Conservation (phyloP, 2,329 filamentous ascomycete genomes). For the Pseudogymnoascus sp. region DNA sequence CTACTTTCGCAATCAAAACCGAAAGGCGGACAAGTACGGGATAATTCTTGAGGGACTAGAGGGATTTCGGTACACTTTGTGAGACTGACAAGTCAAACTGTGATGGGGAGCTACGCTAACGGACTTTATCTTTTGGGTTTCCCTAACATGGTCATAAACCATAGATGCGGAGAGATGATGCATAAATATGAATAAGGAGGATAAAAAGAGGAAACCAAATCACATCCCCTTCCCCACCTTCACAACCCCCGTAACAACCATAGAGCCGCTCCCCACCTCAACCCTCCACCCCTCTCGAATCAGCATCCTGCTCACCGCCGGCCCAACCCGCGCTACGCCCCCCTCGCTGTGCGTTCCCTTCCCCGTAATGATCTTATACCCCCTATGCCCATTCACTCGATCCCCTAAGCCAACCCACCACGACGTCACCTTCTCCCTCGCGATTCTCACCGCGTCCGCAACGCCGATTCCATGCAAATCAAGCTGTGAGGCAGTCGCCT, state of each 20-base stretch:
- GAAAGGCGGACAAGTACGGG: too few relatives aligned
- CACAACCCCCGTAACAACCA: slow-evolving; percentile 58
- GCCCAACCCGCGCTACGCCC: slow-evolving; percentile 68
- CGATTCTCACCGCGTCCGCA: slow-evolving; percentile 72
- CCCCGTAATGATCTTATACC: slow-evolving; percentile 74
- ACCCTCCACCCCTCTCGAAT: slow-evolving; percentile 77
- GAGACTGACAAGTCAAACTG: too few relatives aligned
- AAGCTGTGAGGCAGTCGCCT: slow-evolving; percentile 54
- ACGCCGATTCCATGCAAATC: slow-evolving; percentile 84
- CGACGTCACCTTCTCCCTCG: slow-evolving; percentile 52
- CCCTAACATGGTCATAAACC: too few relatives aligned
- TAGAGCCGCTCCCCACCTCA: slow-evolving; percentile 61
- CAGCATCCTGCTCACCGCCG: slow-evolving; percentile 70
- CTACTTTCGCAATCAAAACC: too few relatives aligned
- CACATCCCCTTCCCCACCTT: slow-evolving; percentile 17
- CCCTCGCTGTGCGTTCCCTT: slow-evolving; percentile 69
- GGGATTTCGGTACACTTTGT: too few relatives aligned
- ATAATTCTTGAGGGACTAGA: too few relatives aligned
- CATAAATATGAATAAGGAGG: too few relatives aligned
- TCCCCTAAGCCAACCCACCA: slow-evolving; percentile 76
- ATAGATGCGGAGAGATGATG: too few relatives aligned
- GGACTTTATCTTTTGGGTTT: too few relatives aligned
- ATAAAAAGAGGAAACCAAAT: not conserved
- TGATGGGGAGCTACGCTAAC: too few relatives aligned
- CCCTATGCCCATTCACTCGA: slow-evolving; percentile 36